Base-by-base conservation (phyloP, 495 filamentous ascomycete genomes). In the Penicillium robsamsonii region DNA sequence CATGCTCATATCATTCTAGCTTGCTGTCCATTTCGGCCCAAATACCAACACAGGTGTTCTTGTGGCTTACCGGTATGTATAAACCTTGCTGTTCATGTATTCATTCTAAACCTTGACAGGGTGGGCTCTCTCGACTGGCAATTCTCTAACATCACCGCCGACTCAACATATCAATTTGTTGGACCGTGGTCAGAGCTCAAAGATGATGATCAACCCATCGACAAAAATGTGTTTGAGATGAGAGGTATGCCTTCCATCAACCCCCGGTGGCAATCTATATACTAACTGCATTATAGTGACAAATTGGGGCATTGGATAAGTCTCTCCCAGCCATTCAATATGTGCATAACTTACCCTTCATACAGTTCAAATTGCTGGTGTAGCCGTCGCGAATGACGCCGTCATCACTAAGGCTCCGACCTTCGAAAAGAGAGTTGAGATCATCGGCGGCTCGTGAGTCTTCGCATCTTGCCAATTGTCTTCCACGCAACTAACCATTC, bases 251-350 rank as follows among this genome's bases (percentile, higher is more conserved):
- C 20, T 37, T 2, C 1, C 10, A 9, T 15, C 31, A n/a, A 7
- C 27, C 29, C 9, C 1, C 5, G 1, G 3, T 45, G 17, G 31
- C 17, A 20, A 11, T 2, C 15, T 45, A 29, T 33, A 13, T 33
- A 43, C 52, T 60, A 18, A 61, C 37, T 20, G 31, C 45, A 27
- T 79, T 48, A 63, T 75, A 64, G 84, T 87, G 11, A 84, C 86
- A 1, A 88, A 88, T 57, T 88, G 84, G 86, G 84, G 77, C 11
- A 80, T 80, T 58, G 84, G 84, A 75, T 74, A 72, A 71, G 71
- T 74, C 27, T 33, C 33, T 24, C 31, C 17, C 22, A 30, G n/a
- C 15, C 29, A 5, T 37, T 17, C 15, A 7, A 0, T 7, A 12
- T 25, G 3, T 37, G 38, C n/a, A 20, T 48, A 12, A 52, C 53